Evolutionary conservation across 1,139 yeast species (phyloP).

Genomic region (Geotrichum cucujoidarum): DNA sequence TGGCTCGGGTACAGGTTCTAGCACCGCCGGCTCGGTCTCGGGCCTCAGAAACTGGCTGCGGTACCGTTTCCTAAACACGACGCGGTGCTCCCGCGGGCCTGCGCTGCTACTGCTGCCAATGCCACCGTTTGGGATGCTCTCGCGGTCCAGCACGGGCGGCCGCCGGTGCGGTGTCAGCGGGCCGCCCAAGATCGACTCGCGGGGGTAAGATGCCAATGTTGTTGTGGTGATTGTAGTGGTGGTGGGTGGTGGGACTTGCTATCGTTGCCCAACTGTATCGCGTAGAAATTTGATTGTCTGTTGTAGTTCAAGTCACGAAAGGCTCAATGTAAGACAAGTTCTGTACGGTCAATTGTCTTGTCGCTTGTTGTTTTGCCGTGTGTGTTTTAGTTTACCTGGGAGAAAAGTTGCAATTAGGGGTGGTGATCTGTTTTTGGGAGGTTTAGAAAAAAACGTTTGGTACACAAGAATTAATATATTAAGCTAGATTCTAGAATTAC

Average conservation of each 20-base stretch:
- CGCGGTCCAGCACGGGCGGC: neutral
- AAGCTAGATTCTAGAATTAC: neutral
- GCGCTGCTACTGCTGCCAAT: neutral
- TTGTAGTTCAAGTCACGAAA: too few relatives aligned
- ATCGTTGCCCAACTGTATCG: too few relatives aligned
- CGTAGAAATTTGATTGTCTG: too few relatives aligned
- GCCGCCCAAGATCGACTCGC: conserved; percentile 5
- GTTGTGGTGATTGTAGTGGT: too few relatives aligned
- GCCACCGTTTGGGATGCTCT: neutral
- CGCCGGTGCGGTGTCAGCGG: conserved; percentile 5
- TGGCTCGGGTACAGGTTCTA: neutral
- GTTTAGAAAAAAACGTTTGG: too few relatives aligned
- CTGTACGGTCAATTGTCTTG: too few relatives aligned
- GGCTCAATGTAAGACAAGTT: too few relatives aligned
- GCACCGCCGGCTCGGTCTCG: neutral
- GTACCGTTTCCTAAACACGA: neutral
- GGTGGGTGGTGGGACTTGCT: too few relatives aligned
- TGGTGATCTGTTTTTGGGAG: too few relatives aligned
- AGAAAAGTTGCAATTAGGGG: too few relatives aligned
- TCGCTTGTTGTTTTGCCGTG: too few relatives aligned
- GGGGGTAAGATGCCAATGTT: neutral
- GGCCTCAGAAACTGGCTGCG: neutral
- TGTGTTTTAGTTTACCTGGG: too few relatives aligned
- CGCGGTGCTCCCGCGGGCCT: neutral
- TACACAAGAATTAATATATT: neutral